Evolutionary conservation across 148 eudicot species (phyloP), one percentile per base, ranked within the genome.

Genomic region (Nyssa sinensis): DNA sequence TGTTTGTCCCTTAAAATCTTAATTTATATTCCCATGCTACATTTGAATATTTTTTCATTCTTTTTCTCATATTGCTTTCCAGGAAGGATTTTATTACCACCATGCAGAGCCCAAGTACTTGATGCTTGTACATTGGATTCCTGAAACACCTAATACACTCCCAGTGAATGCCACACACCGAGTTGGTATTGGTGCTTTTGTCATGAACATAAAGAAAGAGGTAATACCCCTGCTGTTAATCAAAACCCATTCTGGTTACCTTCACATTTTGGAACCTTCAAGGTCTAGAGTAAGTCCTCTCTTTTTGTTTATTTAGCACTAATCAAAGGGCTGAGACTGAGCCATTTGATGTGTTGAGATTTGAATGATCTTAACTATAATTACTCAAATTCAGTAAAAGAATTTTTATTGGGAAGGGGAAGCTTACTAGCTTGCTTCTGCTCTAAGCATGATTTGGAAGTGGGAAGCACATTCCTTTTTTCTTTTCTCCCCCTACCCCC

Each of bases 21-120:
- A 28, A 3, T 34, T 61, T 35, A 62, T 44, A 39, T 37, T 19
- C 47, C n/a, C 6, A 30, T 71, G 25, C 16, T 34, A n/a, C 41
- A 10, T 55, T 19, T 17, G 17, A 2, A 17, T 53, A 49, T 53
- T 53, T 5, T 44, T 71, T 29, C 24, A 41, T 28, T 4, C 44
- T 5, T 39, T 59, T 4, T 62, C 64, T 44, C 35, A n/a, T 66
- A 30, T 32, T 25, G 3, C 35, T 69, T 80, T 77, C 69, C 80
- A 92, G 97, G 93, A 87, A 78, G 97, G 97, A 49, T 92, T 92
- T 80, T 79, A 80, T 78, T 92, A 86, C 82, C 97, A 92, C 83
- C 97, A 92, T 51, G 97, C 97, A 9, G 97, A 92, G 82, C 84
- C 89, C 77, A 83, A 62, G 30, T 87, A 90, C 70, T 59, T 92